phyloP scores from a whole-genome alignment of 306 rosid genomes.

The Quercus rubra region DNA sequence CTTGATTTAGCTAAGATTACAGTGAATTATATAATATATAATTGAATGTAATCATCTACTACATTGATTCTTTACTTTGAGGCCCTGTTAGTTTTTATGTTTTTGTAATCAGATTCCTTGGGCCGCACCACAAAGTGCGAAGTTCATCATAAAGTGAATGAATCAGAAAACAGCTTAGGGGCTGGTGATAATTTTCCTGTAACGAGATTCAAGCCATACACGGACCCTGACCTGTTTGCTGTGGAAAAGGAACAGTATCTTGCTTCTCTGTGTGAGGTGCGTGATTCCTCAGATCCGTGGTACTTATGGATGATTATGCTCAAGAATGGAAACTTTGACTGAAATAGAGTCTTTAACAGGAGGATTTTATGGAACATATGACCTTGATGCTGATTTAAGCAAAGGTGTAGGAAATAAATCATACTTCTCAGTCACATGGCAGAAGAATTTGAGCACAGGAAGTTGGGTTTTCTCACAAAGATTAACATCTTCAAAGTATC shows the following conservation, averaged over 20 bases:
- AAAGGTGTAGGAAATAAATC: conserved; percentile 33
- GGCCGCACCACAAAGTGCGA: conserved; percentile 10
- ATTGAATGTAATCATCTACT: background rate
- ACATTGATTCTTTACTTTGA: background rate
- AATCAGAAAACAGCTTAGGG: conserved; percentile 35
- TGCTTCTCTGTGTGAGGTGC: conserved; percentile 39
- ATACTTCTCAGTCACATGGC: conserved; percentile 50
- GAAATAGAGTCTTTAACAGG: conserved; percentile 22
- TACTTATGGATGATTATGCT: conserved; percentile 66
- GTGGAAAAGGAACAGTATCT: conserved; percentile 52
- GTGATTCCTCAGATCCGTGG: conserved; percentile 39
- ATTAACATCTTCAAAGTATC: conserved; percentile 49
- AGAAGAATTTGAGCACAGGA: conserved; percentile 40
- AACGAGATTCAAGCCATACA: conserved; percentile 19
- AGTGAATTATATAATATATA: background rate
- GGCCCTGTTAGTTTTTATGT: background rate
- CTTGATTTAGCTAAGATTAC: background rate
- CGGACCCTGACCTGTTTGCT: conserved; percentile 43
- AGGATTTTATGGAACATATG: conserved; percentile 57
- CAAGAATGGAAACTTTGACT: conserved; percentile 55
- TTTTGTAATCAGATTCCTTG: conserved; percentile 9
- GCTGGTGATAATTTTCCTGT: conserved; percentile 40
- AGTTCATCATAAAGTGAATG: conserved; percentile 34
- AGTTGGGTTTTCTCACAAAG: conserved; percentile 48
- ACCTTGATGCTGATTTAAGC: conserved; percentile 44